These are phyloP conservation scores for Fusarium sp. DNA, from an alignment of 2,329 filamentous ascomycete genomes.

Conservation along the genomic window DNA sequence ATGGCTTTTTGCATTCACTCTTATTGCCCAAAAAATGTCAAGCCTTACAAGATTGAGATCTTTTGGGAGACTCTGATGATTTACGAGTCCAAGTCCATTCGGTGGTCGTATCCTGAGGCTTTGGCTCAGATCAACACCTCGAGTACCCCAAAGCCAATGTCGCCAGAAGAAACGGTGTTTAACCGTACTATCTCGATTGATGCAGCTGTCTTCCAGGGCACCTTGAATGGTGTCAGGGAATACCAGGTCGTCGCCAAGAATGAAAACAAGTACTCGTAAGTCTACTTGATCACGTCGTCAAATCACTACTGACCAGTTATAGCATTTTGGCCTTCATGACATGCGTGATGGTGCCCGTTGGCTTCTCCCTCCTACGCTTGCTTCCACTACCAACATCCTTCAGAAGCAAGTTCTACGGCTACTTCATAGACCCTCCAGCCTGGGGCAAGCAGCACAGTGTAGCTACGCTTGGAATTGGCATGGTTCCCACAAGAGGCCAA, in stretches of 20 bases:
- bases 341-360: conserved; percentile 29
- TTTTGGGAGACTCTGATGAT: conserved; percentile 33
- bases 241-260: conserved; percentile 1
- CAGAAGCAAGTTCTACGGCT: conserved; percentile 36
- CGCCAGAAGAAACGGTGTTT: background rate
- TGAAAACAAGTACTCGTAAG: conserved; percentile 29
- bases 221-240: conserved; percentile 9
- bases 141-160: background rate
- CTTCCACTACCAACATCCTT: conserved; percentile 22
- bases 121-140: conserved; percentile 13
- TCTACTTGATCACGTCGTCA: too few species aligned
- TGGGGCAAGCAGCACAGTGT: conserved; percentile 38
- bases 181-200: conserved; percentile 29
- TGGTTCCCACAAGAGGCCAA: conserved; percentile 53
- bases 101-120: conserved; percentile 24
- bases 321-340: conserved; percentile 33
- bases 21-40: background rate
- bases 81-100: background rate
- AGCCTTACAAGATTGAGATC: conserved; percentile 11
- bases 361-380: conserved; percentile 33
- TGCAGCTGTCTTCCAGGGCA: too few species aligned
- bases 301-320: too few species aligned
- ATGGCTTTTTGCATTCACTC: conserved; percentile 33
- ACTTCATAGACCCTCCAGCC: conserved; percentile 41
- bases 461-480: conserved; percentile 36